A percentile compares a stretch with the other conserved stretches of the same genome.
These are phyloP conservation scores for Theileria luwenshuni DNA, from an alignment of 169 alveolate species.

Conservation along the genomic window DNA sequence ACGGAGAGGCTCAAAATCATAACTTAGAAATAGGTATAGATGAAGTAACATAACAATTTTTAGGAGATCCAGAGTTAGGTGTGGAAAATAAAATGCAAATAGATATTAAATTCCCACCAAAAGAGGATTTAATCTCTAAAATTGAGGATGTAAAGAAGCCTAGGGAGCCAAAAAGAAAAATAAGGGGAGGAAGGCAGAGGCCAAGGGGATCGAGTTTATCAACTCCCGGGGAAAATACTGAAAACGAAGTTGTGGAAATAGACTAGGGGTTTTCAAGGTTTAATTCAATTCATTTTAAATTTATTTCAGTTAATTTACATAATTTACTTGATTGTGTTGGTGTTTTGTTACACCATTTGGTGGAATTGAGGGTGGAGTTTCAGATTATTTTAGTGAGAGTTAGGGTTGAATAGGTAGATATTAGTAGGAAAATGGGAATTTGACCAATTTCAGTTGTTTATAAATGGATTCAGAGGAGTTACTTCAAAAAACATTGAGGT, in stretches of 20 bases:
- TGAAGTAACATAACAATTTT: neutral
- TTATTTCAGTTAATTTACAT: neutral
- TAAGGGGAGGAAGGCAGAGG: neutral
- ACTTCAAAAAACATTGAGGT: neutral
- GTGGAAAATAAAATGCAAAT: slow-evolving; percentile 62
- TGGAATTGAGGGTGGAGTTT: too few species aligned
- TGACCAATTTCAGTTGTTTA: neutral
- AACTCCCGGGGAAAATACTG: too few species aligned
- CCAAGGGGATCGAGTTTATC: neutral
- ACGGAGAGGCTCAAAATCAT: slow-evolving; percentile 60
- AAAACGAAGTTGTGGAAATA: slow-evolving; percentile 10
- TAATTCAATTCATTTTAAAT: slow-evolving; percentile 2
- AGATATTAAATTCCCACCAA: slow-evolving; percentile 51
- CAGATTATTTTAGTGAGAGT: too few species aligned
- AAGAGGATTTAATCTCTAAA: neutral
- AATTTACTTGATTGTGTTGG: neutral
- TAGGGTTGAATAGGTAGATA: too few species aligned
- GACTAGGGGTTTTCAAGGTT: too few species aligned
- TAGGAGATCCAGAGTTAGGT: slow-evolving; percentile 27
- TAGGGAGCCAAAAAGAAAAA: neutral
- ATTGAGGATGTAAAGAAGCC: neutral
- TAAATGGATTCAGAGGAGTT: slow-evolving; percentile 1
- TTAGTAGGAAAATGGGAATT: neutral
- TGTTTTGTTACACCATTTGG: slow-evolving; percentile 1
- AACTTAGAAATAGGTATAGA: slow-evolving; percentile 46